phyloP scores from a whole-genome alignment of 2,329 filamentous ascomycete species.

The Monosporascus sp. region DNA sequence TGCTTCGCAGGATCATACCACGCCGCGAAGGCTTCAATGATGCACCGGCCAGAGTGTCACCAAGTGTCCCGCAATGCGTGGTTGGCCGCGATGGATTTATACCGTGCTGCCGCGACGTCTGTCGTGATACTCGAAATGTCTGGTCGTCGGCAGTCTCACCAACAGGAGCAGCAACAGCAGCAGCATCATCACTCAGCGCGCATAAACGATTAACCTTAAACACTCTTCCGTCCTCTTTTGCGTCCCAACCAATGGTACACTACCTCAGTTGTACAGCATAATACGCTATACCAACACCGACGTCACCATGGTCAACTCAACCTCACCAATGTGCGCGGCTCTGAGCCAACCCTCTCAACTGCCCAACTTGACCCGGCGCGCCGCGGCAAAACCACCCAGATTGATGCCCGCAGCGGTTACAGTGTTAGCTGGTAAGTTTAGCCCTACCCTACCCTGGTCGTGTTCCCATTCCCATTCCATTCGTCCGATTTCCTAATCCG shows the following conservation, averaged over 20 bases:
- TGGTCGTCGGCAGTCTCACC: background rate
- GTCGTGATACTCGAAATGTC: background rate
- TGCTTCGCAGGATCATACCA: background rate
- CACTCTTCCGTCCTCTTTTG: background rate
- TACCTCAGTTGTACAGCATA: too few relatives aligned
- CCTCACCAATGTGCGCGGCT: background rate
- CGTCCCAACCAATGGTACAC: too few relatives aligned
- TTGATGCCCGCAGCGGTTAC: background rate
- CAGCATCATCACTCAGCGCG: background rate
- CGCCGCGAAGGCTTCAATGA: background rate
- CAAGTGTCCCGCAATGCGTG: too few relatives aligned
- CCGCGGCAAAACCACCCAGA: background rate
- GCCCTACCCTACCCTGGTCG: background rate
- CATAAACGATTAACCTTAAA: background rate
- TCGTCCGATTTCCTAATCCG: too few relatives aligned
- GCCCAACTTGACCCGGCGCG: background rate
- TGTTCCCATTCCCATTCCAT: background rate
- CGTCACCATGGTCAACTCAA: background rate
- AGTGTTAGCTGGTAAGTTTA: background rate
- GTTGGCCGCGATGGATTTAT: background rate
- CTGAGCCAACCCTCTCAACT: background rate
- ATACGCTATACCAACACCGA: background rate
- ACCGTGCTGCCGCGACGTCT: background rate
- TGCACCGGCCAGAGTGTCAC: background rate
- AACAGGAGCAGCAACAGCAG: background rate